Evolutionary conservation across 257 asterid genomes (phyloP), one percentile per base, ranked within the genome.

Genomic region (Nyctanthes arbortristis): DNA sequence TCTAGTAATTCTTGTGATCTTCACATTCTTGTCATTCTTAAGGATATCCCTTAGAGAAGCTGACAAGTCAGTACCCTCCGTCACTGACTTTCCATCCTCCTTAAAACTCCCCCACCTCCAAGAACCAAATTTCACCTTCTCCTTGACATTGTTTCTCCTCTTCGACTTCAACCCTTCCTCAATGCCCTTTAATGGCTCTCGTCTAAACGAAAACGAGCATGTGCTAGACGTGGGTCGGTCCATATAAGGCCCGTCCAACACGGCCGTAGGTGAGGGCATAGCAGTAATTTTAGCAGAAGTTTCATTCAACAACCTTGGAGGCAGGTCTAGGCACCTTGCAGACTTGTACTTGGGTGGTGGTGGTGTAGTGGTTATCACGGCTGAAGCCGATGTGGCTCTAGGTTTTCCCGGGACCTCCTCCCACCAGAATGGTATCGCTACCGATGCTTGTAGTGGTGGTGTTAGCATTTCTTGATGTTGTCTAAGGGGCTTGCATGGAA

Each of bases 251-350:
- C 84, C 85, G 13, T 78, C 84, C 1, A 79, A 34, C 18, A 81
- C 81, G 2, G 82, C 73, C 5, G 70, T 78, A 0, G 88, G 85
- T 8, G 86, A 83, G 29, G 77, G 25, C n/a, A 27, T 47, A 24
- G 66, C 61, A n/a, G 62, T 64, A 61, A 49, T 39, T 61, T 61
- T 65, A 24, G 33, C 45, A 34, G 27, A 22, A 2, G 25, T 6
- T 52, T 52, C 56, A 3, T 52, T 18, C 64, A 73, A 40, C 49
- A 76, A 62, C 65, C 89, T 79, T 0, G 89, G 89, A 3, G 89
- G 89, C 37, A 84, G 34, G 31, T 81, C 83, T 36, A 84, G 52
- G 32, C 81, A 67, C 75, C 87, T 77, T 2, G 56, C 81, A 1
- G 71, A 3, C 22, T 65, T 78, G 13, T 63, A 59, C 56, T 68